A percentile compares a stretch with the other conserved stretches of the same genome.
phyloP scores from a whole-genome alignment of 176 grass and related monocot genomes.

The Juncus effusus region DNA sequence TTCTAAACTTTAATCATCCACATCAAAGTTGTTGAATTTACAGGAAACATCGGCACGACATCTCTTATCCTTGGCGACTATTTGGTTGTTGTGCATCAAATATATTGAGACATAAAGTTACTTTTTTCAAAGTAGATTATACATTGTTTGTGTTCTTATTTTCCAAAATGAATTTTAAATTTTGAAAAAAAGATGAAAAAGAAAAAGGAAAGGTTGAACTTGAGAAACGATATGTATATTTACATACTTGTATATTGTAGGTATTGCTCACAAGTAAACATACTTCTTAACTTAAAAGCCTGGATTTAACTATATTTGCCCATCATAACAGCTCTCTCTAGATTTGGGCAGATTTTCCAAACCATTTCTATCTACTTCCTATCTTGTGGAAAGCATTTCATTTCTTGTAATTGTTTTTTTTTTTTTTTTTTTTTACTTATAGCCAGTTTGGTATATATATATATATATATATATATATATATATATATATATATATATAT shows the following conservation, averaged over 20 bases:
- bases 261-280: too few species aligned
- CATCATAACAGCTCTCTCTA: background rate
- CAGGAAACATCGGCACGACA: constrained; percentile 58
- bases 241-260: background rate
- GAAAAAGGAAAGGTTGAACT: too few species aligned
- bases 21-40: constrained; percentile 63
- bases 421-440: background rate
- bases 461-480: background rate
- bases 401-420: background rate
- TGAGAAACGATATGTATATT: too few species aligned
- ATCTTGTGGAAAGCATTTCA: background rate
- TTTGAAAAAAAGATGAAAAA: too few species aligned
- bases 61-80: constrained; percentile 24
- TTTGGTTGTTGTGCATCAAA: too few species aligned
- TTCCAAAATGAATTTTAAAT: too few species aligned
- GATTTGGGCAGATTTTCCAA: constrained; percentile 1
- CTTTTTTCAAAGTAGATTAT: too few species aligned
- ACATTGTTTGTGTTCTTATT: too few species aligned
- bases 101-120: too few species aligned
- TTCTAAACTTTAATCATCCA: constrained; percentile 34
- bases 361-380: constrained; percentile 13
- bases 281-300: background rate
- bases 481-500: background rate
- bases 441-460: background rate
- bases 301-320: too few species aligned